Evolutionary conservation across 1,139 yeast genomes (phyloP).

Genomic region (Petasospora rhodanensis): DNA sequence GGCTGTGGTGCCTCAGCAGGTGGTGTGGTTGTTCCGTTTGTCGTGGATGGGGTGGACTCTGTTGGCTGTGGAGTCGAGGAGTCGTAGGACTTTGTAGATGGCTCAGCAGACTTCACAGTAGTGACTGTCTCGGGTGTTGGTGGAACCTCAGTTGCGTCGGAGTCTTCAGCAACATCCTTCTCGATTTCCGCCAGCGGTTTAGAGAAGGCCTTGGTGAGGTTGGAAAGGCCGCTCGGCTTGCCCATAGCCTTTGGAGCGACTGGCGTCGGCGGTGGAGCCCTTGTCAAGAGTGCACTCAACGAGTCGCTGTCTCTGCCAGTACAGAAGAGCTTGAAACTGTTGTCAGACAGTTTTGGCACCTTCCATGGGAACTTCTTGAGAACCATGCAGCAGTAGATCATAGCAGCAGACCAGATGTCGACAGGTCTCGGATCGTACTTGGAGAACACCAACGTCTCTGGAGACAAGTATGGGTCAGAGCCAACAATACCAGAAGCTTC

Average conservation of each 20-base stretch:
- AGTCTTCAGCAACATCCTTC: too few species aligned
- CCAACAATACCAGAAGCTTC: conserved; percentile 91
- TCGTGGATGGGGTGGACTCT: neutral
- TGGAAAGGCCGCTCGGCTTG: conserved; percentile 21
- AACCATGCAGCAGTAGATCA: conserved; percentile 92
- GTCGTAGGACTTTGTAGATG: conserved; percentile 4
- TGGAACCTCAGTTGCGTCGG: conserved; percentile 1
- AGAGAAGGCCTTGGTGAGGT: conserved; percentile 28
- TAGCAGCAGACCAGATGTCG: conserved; percentile 93
- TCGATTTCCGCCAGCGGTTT: conserved; percentile 30
- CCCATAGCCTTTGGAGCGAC: conserved; percentile 21
- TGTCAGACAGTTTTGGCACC: conserved; percentile 83
- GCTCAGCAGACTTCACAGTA: conserved; percentile 15
- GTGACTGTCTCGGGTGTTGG: conserved; percentile 3
- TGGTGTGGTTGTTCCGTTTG: conserved; percentile 3
- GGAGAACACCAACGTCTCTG: conserved; percentile 80
- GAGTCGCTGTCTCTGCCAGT: conserved; percentile 41
- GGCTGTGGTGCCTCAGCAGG: conserved; percentile 8
- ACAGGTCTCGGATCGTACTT: conserved; percentile 91
- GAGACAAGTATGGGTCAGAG: conserved; percentile 91
- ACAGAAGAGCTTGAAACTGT: conserved; percentile 62
- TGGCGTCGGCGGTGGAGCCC: conserved; percentile 34
- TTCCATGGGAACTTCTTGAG: conserved; percentile 95
- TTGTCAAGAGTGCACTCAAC: conserved; percentile 34
- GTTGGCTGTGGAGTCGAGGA: neutral